A percentile compares a stretch with the other conserved stretches of the same genome.
Evolutionary conservation across 2,329 filamentous ascomycete species (phyloP).

Genomic region (Arthrinium puccinioides): DNA sequence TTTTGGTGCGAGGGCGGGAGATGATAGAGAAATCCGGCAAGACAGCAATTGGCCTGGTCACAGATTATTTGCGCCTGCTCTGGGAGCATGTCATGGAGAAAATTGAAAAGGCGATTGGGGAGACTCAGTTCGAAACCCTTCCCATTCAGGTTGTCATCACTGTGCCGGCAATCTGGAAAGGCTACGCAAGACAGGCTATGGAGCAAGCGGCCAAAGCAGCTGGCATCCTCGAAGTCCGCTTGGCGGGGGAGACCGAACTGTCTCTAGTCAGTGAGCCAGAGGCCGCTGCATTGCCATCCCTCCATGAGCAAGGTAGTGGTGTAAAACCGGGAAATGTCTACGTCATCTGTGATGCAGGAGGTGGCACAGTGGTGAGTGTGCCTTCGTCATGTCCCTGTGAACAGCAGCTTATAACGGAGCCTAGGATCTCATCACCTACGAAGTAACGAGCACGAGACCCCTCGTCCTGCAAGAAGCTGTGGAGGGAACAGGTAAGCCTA

Average conservation of each 20-base stretch:
- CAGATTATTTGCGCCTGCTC: slow-evolving; percentile 15
- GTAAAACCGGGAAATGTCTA: slow-evolving; percentile 7
- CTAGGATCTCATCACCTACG: slow-evolving; percentile 13
- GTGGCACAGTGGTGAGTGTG: slow-evolving; percentile 15
- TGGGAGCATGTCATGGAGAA: slow-evolving; percentile 14
- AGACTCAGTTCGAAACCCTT: slow-evolving; percentile 7
- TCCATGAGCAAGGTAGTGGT: slow-evolving; percentile 6
- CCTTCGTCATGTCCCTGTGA: background rate
- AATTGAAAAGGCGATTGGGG: slow-evolving; percentile 9
- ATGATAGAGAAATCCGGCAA: slow-evolving; percentile 10
- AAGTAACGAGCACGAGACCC: background rate
- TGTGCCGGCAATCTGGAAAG: slow-evolving; percentile 19
- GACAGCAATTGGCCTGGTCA: slow-evolving; percentile 12
- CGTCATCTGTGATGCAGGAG: slow-evolving; percentile 16
- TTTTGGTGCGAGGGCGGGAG: slow-evolving; percentile 4
- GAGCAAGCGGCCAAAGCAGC: slow-evolving; percentile 10
- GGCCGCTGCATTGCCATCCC: slow-evolving; percentile 15
- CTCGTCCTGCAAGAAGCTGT: background rate
- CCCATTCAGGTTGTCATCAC: slow-evolving; percentile 14
- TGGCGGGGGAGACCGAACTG: slow-evolving; percentile 11
- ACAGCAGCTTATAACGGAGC: background rate
- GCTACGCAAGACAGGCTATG: slow-evolving; percentile 13
- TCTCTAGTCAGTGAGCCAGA: slow-evolving; percentile 17
- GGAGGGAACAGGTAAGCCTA: background rate
- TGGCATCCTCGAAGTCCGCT: slow-evolving; percentile 10